Conservation (phyloP, 345 rosid species). For the Hypericum androsaemum region DNA sequence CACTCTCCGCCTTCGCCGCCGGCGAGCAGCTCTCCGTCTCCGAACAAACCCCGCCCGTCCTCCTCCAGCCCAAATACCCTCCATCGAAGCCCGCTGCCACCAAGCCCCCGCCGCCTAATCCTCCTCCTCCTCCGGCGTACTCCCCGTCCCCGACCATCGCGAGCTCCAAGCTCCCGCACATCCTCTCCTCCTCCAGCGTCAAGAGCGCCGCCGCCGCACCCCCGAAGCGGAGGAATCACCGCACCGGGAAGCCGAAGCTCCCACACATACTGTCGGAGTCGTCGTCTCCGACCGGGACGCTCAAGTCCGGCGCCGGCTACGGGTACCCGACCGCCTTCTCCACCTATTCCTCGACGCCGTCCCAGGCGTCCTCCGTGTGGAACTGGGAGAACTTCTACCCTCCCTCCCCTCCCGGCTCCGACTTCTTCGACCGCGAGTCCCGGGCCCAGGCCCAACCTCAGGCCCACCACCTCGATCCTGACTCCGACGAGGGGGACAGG, state of each 20-base stretch:
- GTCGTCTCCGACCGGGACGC: slow-evolving; percentile 51
- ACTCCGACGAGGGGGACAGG: slow-evolving; percentile 12
- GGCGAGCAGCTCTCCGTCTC: slow-evolving; percentile 77
- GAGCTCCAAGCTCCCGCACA: too few species aligned
- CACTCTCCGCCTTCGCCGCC: slow-evolving; percentile 69
- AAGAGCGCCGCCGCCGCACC: slow-evolving; percentile 26
- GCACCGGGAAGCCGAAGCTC: slow-evolving; percentile 34
- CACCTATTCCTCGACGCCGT: slow-evolving; percentile 62
- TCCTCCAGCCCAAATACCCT: slow-evolving; percentile 31
- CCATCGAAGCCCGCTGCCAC: too few species aligned
- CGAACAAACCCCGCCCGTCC: slow-evolving; percentile 72
- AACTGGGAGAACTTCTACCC: slow-evolving; percentile 95
- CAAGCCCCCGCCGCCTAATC: too few species aligned
- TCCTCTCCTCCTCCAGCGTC: slow-evolving; percentile 19
- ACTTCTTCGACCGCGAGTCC: slow-evolving; percentile 44
- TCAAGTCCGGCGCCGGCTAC: slow-evolving; percentile 36
- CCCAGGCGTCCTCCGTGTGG: slow-evolving; percentile 91
- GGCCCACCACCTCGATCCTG: slow-evolving; percentile 18
- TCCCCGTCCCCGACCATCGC: slow-evolving; percentile 27
- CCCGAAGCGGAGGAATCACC: slow-evolving; percentile 16
- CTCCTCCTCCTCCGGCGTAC: slow-evolving; percentile 16
- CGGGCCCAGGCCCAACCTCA: slow-evolving; percentile 14
- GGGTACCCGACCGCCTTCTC: slow-evolving; percentile 61
- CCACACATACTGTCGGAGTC: slow-evolving; percentile 92
- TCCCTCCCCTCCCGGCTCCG: slow-evolving; percentile 95